Evolutionary conservation across 345 rosid species (phyloP).

Genomic region (Murraya paniculata): DNA sequence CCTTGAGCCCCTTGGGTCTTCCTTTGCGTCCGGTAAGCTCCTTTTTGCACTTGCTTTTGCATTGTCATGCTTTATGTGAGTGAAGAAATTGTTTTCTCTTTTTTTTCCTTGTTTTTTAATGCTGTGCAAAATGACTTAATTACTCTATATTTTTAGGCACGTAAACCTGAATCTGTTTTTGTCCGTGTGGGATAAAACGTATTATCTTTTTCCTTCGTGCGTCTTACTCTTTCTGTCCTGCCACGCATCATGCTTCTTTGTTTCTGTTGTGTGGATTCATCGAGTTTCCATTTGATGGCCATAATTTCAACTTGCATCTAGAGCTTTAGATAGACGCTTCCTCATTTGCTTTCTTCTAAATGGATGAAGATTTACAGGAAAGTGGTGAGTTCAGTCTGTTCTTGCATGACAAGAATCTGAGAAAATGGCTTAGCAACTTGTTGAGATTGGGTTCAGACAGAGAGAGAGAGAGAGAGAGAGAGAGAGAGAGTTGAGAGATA

Average conservation of each 20-base stretch:
- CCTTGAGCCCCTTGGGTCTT: constrained; percentile 68
- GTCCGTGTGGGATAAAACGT: neutral
- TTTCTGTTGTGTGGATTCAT: neutral
- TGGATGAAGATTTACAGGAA: neutral
- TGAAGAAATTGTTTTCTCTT: neutral
- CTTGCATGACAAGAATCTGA: neutral
- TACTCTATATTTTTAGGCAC: neutral
- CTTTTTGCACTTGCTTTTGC: neutral
- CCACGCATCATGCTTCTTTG: neutral
- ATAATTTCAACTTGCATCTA: neutral
- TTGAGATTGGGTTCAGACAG: neutral
- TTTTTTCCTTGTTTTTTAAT: neutral
- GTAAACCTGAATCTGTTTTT: neutral
- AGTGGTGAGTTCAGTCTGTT: neutral
- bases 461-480: neutral
- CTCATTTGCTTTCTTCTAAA: neutral
- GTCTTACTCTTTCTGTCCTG: neutral
- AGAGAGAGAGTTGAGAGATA: neutral
- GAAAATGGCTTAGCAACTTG: neutral
- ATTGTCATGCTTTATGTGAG: constrained; percentile 13
- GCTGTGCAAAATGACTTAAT: neutral
- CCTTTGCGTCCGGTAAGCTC: constrained; percentile 83
- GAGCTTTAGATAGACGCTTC: neutral
- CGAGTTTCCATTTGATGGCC: neutral
- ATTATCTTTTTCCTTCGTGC: neutral